A percentile compares a stretch with the other conserved stretches of the same genome.
These are phyloP conservation scores for Fonsecaea monophora DNA, from an alignment of 2,329 filamentous ascomycete genomes.

Conservation along the genomic window DNA sequence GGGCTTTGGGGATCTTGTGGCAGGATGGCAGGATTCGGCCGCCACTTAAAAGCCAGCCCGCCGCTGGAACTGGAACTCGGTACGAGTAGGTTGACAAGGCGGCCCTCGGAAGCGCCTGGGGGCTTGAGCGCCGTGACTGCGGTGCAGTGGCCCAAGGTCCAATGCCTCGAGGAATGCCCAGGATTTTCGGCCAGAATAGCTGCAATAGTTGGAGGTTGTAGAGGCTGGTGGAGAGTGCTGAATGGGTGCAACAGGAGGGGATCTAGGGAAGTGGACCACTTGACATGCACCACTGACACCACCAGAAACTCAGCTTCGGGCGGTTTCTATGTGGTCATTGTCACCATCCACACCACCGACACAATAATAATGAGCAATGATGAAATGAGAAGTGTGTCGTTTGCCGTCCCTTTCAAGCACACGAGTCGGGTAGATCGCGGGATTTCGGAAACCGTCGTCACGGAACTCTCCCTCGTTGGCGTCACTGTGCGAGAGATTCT, in stretches of 20 bases:
- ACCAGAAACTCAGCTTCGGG: background rate
- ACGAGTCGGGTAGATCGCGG: background rate
- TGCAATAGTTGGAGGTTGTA: background rate
- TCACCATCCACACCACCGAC: background rate
- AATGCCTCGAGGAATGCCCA: conserved; percentile 5
- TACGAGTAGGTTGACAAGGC: background rate
- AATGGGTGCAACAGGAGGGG: conserved; percentile 5
- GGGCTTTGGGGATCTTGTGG: conserved; percentile 9
- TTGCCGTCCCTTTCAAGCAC: background rate
- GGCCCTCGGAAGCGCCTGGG: background rate
- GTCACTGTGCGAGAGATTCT: background rate
- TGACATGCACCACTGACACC: background rate
- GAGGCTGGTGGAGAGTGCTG: background rate
- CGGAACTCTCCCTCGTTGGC: conserved; percentile 1
- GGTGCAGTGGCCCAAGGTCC: background rate
- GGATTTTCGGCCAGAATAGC: conserved; percentile 3
- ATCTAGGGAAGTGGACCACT: conserved; percentile 6
- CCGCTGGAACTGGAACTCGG: background rate
- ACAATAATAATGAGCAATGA: background rate
- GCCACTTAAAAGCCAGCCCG: conserved; percentile 14
- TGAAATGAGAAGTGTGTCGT: background rate
- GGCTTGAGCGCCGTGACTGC: background rate
- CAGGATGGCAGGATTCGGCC: background rate
- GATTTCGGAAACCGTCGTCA: conserved; percentile 5
- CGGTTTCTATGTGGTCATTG: background rate